Conservation (phyloP, 306 rosid species). For the Cucumis hystrix region DNA sequence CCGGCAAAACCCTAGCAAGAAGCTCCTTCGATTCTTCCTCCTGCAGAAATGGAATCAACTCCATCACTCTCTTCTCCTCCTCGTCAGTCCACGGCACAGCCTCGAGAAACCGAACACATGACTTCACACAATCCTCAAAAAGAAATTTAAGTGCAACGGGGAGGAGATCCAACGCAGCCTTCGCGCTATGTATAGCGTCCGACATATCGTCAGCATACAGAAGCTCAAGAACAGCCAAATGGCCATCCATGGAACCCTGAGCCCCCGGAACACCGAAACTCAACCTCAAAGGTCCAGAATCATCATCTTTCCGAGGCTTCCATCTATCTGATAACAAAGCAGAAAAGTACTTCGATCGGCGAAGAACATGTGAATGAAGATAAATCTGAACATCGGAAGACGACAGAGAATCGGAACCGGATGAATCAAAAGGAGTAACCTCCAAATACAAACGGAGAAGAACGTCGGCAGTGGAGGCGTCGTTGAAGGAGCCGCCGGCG, state of each 20-base stretch:
- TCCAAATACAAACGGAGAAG: conserved; percentile 53
- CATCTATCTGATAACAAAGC: conserved; percentile 81
- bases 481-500: conserved; percentile 24
- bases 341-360: conserved; percentile 67
- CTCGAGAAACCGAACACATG: conserved; percentile 61
- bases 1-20: conserved; percentile 62
- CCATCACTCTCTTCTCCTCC: conserved; percentile 53
- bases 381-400: conserved; percentile 34
- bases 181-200: conserved; percentile 23
- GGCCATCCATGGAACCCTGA: conserved; percentile 30
- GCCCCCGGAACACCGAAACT: conserved; percentile 36
- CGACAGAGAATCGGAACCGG: conserved; percentile 11
- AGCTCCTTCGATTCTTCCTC: conserved; percentile 69
- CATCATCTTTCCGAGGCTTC: conserved; percentile 20
- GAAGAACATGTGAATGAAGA: conserved; percentile 60
- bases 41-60: conserved; percentile 47
- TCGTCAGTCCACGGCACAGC: conserved; percentile 95
- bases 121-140: conserved; percentile 68
- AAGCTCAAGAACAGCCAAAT: conserved; percentile 45
- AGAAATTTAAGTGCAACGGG: conserved; percentile 69
- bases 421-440: conserved; percentile 17
- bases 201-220: conserved; percentile 49
- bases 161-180: conserved; percentile 65
- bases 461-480: conserved; percentile 55
- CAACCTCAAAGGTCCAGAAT: conserved; percentile 17